Percentiles rank a stretch among this genome's conserved stretches.
Evolutionary conservation across 257 asterid genomes (phyloP).

Genomic region (Gynochthodes officinalis): DNA sequence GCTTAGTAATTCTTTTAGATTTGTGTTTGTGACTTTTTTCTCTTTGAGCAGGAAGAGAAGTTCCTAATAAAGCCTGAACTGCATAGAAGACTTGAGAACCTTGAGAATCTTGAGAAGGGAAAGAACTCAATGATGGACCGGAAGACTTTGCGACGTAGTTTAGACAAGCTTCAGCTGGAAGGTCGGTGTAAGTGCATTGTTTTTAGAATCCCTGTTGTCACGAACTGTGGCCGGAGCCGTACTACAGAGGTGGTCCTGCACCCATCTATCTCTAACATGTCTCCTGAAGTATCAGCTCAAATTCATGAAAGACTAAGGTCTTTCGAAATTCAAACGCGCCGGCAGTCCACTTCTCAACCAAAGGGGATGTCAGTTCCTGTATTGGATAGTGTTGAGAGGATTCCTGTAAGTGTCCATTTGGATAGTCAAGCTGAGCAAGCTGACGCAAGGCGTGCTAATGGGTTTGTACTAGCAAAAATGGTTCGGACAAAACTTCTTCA

Average conservation of each 20-base stretch:
- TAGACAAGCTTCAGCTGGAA: conserved; percentile 80
- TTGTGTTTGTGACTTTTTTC: background rate
- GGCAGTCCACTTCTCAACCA: conserved; percentile 41
- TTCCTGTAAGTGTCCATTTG: conserved; percentile 35
- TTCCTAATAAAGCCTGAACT: conserved; percentile 76
- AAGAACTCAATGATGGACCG: conserved; percentile 62
- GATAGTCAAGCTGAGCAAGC: conserved; percentile 50
- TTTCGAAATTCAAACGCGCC: conserved; percentile 61
- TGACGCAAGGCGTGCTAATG: conserved; percentile 71
- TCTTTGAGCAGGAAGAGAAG: conserved; percentile 79
- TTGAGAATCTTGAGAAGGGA: conserved; percentile 68
- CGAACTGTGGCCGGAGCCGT: conserved; percentile 72
- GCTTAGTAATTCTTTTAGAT: conserved; percentile 21
- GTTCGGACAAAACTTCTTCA: conserved; percentile 86
- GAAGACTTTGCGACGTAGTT: conserved; percentile 67
- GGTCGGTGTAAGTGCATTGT: conserved; percentile 74
- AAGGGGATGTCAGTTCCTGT: conserved; percentile 46
- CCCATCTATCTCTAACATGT: conserved; percentile 51
- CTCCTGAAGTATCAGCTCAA: conserved; percentile 59
- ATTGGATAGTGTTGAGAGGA: conserved; percentile 68
- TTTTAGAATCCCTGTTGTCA: conserved; percentile 64
- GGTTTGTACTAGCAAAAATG: conserved; percentile 77
- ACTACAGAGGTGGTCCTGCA: conserved; percentile 74
- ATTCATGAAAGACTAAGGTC: conserved; percentile 77
- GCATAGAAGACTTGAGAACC: conserved; percentile 67